Base-by-base conservation (phyloP, 495 filamentous ascomycete species). In the Xylaria castorea region DNA sequence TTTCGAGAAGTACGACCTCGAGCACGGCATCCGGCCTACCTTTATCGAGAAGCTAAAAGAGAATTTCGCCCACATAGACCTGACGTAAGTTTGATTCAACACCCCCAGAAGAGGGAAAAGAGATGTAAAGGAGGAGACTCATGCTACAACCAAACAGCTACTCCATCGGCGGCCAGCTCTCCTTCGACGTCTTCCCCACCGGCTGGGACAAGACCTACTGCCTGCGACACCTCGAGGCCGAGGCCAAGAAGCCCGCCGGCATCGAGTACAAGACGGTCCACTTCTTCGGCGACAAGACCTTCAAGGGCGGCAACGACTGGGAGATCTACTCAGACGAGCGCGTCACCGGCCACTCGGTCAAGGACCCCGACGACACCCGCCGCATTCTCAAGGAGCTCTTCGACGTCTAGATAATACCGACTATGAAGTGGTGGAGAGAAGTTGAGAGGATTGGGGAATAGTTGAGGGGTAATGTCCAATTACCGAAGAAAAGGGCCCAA, bases 141-240 rank as follows among this genome's bases (percentile, higher is more conserved):
- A 67, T 22, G 34, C 40, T 9, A 3, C 38, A 16, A 30, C 11
- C 9, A 27, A 22, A 11, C 1, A 95, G 93, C 36, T 97, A 90
- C 85, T 95, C 93, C 58, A 94, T 99, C 76, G 96, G 96, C 75
- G 96, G 96, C 51, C 93, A 98, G 77, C 97, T 99, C 79, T 97
- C 93, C 70, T 99, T 99, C 84, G 96, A 99, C 79, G 94, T 98
- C 73, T 99, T 99, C 87, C 96, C 96, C 65, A 90, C 84, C 2
- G 96, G 96, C 75, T 99, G 96, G 96, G 95, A 99, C 83, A 99
- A 98, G 88, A 97, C 92, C n/a, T 99, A 95, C 86, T 97, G 95
- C 82, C 85, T 99, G 74, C 87, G 89, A 76, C 94, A 98, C 81
- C 80, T 99, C 40, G 92, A 93, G 83, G 88, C 89, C 67, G 96